phyloP scores from a whole-genome alignment of 2,329 filamentous ascomycete genomes.

The Tolypocladium pustulatum region DNA sequence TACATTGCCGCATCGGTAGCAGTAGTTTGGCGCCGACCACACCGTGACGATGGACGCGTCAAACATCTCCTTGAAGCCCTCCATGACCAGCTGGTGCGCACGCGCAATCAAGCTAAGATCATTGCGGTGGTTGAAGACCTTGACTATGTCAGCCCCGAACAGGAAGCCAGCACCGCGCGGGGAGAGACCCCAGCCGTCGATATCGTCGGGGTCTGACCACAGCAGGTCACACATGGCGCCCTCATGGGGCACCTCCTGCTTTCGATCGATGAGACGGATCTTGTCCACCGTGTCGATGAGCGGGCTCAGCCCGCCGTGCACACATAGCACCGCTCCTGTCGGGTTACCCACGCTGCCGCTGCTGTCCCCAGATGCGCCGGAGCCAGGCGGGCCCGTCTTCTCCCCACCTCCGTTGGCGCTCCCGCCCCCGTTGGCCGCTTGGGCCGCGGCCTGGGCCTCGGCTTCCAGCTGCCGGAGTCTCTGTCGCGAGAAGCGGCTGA shows the following conservation, averaged over 20 bases:
- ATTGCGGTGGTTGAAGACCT: slow-evolving; percentile 90
- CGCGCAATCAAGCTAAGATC: slow-evolving; percentile 85
- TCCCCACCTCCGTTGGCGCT: slow-evolving; percentile 10
- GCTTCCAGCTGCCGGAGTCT: slow-evolving; percentile 11
- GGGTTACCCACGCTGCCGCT: slow-evolving; percentile 53
- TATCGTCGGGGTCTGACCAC: slow-evolving; percentile 97
- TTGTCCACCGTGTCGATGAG: slow-evolving; percentile 91
- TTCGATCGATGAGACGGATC: slow-evolving; percentile 86
- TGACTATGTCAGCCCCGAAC: slow-evolving; percentile 92
- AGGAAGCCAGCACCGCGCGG: slow-evolving; percentile 92
- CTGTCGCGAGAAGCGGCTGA: slow-evolving; percentile 57
- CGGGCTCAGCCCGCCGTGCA: slow-evolving; percentile 87
- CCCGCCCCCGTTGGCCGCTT: slow-evolving; percentile 6
- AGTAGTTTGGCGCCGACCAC: slow-evolving; percentile 97
- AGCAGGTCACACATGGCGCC: slow-evolving; percentile 97
- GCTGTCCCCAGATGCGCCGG: slow-evolving; percentile 64
- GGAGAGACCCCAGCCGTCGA: slow-evolving; percentile 91
- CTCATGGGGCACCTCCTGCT: slow-evolving; percentile 97
- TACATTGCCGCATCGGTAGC: slow-evolving; percentile 91
- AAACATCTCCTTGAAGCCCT: slow-evolving; percentile 99
- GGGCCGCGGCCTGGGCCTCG: slow-evolving; percentile 11
- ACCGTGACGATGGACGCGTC: slow-evolving; percentile 92
- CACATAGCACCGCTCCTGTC: slow-evolving; percentile 81
- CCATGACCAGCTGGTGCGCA: slow-evolving; percentile 97
- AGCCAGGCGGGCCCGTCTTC: slow-evolving; percentile 62